Base-by-base conservation (phyloP, 768 basidiomycete genomes). In the Leccinellum luteum region DNA sequence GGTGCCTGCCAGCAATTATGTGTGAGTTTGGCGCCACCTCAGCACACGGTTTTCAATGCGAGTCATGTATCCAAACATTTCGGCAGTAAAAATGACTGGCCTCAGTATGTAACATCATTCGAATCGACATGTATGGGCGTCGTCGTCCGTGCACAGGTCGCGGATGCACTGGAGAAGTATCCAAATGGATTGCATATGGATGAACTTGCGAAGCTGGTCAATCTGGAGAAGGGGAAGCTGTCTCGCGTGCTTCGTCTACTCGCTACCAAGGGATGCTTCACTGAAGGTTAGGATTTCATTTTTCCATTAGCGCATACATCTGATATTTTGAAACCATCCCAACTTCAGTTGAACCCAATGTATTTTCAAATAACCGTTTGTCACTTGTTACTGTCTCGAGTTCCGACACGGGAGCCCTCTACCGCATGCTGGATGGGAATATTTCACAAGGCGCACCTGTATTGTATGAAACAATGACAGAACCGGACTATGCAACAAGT, bases 291-390 rank as follows among this genome's bases (percentile, higher is more conserved):
- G 38, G 17, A 8, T n/a, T 61, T 38, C 41, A 35, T 21, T 2
- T 34, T 32, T 5, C 13, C 14, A 3, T 15, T 6, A n/a, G 19
- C 31, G 21, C 48, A 52, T 27, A 21, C 30, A 51, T 54, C 21
- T 7, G 12, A 8, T 28, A 41, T n/a, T 23, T 25, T 25, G 17
- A 4, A 43, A 55, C 52, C 3, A 44, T 31, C 4, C 10, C 38
- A 2, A 38, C 21, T 43, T 32, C 21, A 69, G 72, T 75, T 5
- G 52, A 61, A 7, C 63, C 60, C 6, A 64, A 73, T 21, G 53
- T 54, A 0, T 74, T 70, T 57, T 68, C 70, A 10, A 74, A 74
- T 52, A 75, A 70, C 48, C 74, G 71, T 14, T 59, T 74, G 21
- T 74, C 74, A 3, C 63, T 71, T 14, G 48, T 67, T 2, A 63